Conservation (phyloP, 2,329 filamentous ascomycete genomes). For the Hymenoscyphus linearis region DNA sequence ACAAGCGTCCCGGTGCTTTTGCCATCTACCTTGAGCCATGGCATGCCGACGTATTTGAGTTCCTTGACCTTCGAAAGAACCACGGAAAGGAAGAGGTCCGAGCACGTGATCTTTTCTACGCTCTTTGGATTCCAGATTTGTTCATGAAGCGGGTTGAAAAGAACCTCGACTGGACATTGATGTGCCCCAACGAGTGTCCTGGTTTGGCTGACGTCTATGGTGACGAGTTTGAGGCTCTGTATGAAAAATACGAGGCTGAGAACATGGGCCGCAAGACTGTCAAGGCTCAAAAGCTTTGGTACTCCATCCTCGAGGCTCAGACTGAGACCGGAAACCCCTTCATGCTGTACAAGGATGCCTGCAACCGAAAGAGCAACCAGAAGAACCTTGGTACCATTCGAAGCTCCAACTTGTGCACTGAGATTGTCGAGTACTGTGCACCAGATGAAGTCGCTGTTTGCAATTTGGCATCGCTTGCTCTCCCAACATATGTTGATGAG, state of each 20-base stretch:
- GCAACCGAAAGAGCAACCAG: slow-evolving; percentile 99
- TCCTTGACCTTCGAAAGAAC: slow-evolving; percentile 97
- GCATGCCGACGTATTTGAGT: slow-evolving; percentile 97
- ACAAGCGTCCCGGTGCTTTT: slow-evolving; percentile 97
- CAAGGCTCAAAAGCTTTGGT: slow-evolving; percentile 99
- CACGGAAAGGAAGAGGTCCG: slow-evolving; percentile 98
- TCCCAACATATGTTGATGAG: slow-evolving; percentile 88
- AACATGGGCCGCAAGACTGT: slow-evolving; percentile 85
- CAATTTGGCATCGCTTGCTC: slow-evolving; percentile 90
- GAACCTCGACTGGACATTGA: slow-evolving; percentile 94
- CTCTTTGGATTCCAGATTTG: slow-evolving; percentile 95
- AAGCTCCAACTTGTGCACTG: slow-evolving; percentile 97
- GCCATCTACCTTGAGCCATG: slow-evolving; percentile 98
- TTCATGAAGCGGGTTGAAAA: slow-evolving; percentile 99
- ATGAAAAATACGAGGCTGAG: slow-evolving; percentile 85
- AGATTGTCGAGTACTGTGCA: slow-evolving; percentile 95
- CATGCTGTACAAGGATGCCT: slow-evolving; percentile 99
- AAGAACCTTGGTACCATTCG: slow-evolving; percentile 98
- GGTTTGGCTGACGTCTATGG: slow-evolving; percentile 95
- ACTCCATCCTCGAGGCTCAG: slow-evolving; percentile 95
- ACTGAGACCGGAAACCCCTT: slow-evolving; percentile 98
- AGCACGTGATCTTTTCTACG: slow-evolving; percentile 94
- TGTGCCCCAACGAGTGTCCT: slow-evolving; percentile 96
- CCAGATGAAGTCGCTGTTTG: slow-evolving; percentile 98
- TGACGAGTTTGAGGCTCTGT: slow-evolving; percentile 93